These are phyloP conservation scores for Cryptosporidium muris DNA, from an alignment of 169 alveolate genomes.

Conservation along the genomic window DNA sequence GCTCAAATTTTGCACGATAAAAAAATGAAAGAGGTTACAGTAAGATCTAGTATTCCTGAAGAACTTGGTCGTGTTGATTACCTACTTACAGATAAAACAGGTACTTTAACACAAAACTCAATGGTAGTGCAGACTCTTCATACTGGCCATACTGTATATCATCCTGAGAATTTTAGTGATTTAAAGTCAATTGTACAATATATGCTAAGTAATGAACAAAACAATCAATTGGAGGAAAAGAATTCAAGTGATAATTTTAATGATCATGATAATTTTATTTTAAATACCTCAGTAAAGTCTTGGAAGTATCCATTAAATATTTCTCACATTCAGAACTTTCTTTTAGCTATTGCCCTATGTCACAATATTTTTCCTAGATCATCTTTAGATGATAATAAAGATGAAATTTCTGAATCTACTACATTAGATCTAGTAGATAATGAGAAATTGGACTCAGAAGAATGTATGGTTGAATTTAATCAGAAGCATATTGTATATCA, in stretches of 20 bases:
- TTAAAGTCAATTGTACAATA: constrained; percentile 26
- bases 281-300: constrained; percentile 5
- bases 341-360: constrained; percentile 88
- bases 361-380: constrained; percentile 91
- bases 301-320: constrained; percentile 43
- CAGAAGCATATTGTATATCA: constrained; percentile 85
- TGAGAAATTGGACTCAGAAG: constrained; percentile 37
- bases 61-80: constrained; percentile 96
- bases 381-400: constrained; percentile 18
- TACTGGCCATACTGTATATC: constrained; percentile 59
- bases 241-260: constrained; percentile 15
- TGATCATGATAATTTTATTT: constrained; percentile 7
- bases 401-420: neutral
- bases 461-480: constrained; percentile 73
- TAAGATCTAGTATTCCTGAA: constrained; percentile 93
- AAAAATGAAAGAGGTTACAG: constrained; percentile 91
- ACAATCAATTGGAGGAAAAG: neutral
- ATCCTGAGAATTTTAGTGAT: constrained; percentile 72
- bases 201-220: constrained; percentile 11
- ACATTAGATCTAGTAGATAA: constrained; percentile 21
- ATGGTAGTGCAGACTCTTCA: constrained; percentile 89
- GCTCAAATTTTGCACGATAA: constrained; percentile 87
- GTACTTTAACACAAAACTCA: constrained; percentile 97
- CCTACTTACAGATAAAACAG: constrained; percentile 97
- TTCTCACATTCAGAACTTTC: constrained; percentile 80